These are phyloP conservation scores for Melaleuca alternifolia DNA, from an alignment of 345 rosid genomes.

Conservation along the genomic window DNA sequence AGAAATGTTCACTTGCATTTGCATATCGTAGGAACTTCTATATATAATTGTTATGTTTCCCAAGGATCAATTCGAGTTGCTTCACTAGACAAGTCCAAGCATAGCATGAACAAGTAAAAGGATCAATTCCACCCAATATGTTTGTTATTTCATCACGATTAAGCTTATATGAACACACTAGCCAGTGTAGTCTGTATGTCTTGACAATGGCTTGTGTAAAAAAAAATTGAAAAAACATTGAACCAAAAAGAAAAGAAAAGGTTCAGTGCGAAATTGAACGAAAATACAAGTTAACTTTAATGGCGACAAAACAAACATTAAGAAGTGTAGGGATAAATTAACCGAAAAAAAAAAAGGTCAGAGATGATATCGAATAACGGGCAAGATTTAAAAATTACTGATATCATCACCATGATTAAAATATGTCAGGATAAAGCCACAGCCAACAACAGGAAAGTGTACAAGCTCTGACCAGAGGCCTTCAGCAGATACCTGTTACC, in stretches of 20 bases:
- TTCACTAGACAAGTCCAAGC: neutral
- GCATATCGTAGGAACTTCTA: neutral
- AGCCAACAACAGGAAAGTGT: neutral
- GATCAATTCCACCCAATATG: neutral
- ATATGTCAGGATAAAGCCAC: neutral
- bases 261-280: too few species aligned
- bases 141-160: neutral
- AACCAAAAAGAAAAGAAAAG: too few species aligned
- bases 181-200: neutral
- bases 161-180: neutral
- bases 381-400: neutral
- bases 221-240: neutral
- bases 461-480: neutral
- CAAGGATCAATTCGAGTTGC: neutral
- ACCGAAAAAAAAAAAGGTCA: neutral
- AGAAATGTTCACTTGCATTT: neutral
- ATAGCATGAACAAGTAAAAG: neutral
- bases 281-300: neutral
- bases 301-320: accelerated
- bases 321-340: neutral
- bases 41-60: neutral
- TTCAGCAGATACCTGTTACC: neutral
- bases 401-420: neutral
- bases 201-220: neutral
- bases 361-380: neutral